Conservation (phyloP, 352 stramenopile genomes). For the Peronospora tabacina region DNA sequence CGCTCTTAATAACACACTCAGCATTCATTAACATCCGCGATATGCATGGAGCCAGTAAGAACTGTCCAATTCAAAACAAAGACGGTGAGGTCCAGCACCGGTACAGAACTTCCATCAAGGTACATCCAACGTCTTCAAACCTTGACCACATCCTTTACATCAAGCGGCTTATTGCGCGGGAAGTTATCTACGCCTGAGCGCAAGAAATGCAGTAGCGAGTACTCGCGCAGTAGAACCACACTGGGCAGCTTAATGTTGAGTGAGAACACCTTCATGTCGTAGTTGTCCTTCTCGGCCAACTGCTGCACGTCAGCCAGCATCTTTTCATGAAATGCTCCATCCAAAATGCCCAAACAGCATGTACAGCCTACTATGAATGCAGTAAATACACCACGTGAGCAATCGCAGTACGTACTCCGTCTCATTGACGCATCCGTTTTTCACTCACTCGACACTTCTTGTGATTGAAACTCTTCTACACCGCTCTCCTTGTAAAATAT, state of each 20-base stretch:
- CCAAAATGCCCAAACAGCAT: slow-evolving; percentile 65
- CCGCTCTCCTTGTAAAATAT: slow-evolving; percentile 19
- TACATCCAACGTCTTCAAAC: slow-evolving; percentile 16
- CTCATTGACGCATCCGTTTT: neutral
- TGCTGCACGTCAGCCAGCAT: slow-evolving; percentile 37
- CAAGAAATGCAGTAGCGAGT: slow-evolving; percentile 60
- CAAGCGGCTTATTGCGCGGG: slow-evolving; percentile 31
- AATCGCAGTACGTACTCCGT: slow-evolving; percentile 1
- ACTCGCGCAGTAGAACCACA: slow-evolving; percentile 69
- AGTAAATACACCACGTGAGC: neutral
- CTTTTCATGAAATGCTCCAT: slow-evolving; percentile 34
- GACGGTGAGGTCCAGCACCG: slow-evolving; percentile 5
- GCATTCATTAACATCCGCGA: slow-evolving; percentile 36
- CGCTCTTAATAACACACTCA: slow-evolving; percentile 51
- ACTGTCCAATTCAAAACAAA: slow-evolving; percentile 18
- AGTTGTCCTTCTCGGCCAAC: slow-evolving; percentile 34
- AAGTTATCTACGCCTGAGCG: slow-evolving; percentile 31
- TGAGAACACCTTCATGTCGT: slow-evolving; percentile 61
- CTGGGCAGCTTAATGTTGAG: slow-evolving; percentile 80
- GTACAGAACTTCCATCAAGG: neutral
- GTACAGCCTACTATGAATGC: slow-evolving; percentile 37
- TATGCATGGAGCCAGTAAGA: slow-evolving; percentile 41
- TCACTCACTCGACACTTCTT: slow-evolving; percentile 18
- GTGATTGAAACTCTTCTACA: slow-evolving; percentile 12
- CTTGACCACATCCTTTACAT: slow-evolving; percentile 80